These are phyloP conservation scores for Colletotrichum sp. DNA, from an alignment of 2,329 filamentous ascomycete genomes.

Conservation along the genomic window DNA sequence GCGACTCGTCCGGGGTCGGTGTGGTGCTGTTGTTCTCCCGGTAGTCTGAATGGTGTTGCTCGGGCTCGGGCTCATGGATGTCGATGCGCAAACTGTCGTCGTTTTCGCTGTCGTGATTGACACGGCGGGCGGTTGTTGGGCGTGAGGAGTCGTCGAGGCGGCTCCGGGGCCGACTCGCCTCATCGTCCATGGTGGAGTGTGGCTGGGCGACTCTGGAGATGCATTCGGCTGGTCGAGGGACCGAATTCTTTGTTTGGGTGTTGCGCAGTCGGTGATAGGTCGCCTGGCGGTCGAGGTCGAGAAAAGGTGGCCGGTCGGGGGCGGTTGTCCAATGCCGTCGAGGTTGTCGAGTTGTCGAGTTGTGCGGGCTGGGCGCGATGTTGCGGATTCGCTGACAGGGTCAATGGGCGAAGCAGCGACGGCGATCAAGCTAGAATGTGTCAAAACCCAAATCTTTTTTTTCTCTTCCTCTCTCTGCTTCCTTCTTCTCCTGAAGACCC, in stretches of 20 bases:
- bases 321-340: neutral
- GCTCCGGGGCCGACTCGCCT: slow-evolving; percentile 28
- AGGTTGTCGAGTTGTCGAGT: neutral
- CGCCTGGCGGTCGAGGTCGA: neutral
- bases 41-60: neutral
- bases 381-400: neutral
- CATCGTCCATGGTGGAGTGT: slow-evolving; percentile 39
- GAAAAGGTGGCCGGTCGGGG: neutral
- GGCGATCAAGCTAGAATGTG: neutral
- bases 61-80: neutral
- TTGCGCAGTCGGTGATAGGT: neutral
- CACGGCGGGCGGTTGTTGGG: slow-evolving; percentile 24
- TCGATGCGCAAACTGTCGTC: slow-evolving; percentile 21
- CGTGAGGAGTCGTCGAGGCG: slow-evolving; percentile 26
- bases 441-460: neutral
- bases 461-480: neutral
- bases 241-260: neutral
- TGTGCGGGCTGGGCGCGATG: neutral
- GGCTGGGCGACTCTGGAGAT: slow-evolving; percentile 1
- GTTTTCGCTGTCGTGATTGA: slow-evolving; percentile 4
- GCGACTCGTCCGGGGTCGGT: neutral
- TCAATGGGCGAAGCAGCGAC: neutral
- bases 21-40: neutral
- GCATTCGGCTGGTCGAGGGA: slow-evolving; percentile 17
- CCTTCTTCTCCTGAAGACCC: neutral